These are phyloP conservation scores for Dictyostelium discoideum DNA, from an alignment of 78 protist species.

Conservation along the genomic window DNA sequence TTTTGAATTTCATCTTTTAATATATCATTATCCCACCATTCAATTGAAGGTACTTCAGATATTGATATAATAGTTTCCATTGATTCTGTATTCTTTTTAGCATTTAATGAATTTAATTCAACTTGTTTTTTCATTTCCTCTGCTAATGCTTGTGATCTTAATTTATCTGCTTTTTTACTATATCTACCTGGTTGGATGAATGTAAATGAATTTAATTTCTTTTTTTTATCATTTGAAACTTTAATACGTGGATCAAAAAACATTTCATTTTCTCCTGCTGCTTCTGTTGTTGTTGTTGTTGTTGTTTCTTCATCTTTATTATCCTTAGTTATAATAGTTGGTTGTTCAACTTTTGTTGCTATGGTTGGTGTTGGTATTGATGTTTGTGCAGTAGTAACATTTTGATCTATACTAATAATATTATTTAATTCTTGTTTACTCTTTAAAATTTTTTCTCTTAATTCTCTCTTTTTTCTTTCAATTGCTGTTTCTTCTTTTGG, in stretches of 20 bases:
- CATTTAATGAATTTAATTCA: not conserved
- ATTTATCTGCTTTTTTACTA: conserved; percentile 54
- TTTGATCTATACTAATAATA: not conserved
- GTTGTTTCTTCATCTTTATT: not conserved
- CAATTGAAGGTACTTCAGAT: conserved; percentile 45
- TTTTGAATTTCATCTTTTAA: not conserved
- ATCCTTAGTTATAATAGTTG: no score
- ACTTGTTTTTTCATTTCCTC: conserved; percentile 41
- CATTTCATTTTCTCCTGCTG: not conserved
- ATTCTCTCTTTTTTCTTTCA: not conserved
- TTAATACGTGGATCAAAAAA: conserved; percentile 71
- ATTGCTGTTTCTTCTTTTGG: not conserved
- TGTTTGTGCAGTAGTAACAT: not conserved
- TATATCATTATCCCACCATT: conserved; percentile 80
- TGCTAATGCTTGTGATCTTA: conserved; percentile 17
- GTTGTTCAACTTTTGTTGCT: not conserved
- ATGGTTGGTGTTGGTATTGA: not conserved
- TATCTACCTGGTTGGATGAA: conserved; percentile 60
- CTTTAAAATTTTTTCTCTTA: not conserved
- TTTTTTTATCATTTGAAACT: conserved; percentile 8
- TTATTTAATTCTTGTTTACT: not conserved
- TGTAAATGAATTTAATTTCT: conserved; percentile 54
- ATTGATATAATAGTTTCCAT: not conserved
- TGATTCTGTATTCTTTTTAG: not conserved
- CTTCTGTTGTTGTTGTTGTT: not conserved